Base-by-base conservation (phyloP, 1,284 basidiomycete species). In the Heterobasidion occidentale region DNA sequence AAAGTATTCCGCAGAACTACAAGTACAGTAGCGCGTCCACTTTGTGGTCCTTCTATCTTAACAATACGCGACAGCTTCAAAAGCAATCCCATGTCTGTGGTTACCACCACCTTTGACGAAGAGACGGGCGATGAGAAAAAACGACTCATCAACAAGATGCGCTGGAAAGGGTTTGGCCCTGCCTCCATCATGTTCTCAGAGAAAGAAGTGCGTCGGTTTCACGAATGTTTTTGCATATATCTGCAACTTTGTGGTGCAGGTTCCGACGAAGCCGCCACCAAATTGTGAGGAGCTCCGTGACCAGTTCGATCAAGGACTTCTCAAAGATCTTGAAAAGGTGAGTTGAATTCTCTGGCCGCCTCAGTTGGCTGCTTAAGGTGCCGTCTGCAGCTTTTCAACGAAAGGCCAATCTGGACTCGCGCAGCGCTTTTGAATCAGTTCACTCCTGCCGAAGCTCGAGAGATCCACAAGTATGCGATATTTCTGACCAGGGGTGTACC, bases 351-450 rank as follows among this genome's bases (percentile, higher is more conserved):
- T 58, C 5, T 62, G 14, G 17, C 7, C 36, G 19, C 6, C 34
- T 5, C 2, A 36, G 38, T 15, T 34, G 15, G 34, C 14, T 20
- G 17, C 45, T 34, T 52, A 59, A 34, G 61, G 38, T 51, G 46
- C 36, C 46, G 36, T 50, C 36, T 19, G 44, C 58, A 90, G 88
- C 70, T 81, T 33, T 88, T 90, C 60, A 70, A 76, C 47, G 74
- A 88, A 58, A 79, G 96, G 20, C 93, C 95, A 0, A 75, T 97
- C 17, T 99, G 96, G 95, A 90, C 91, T 1, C 81, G 94, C 12
- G 77, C 81, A 54, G 90, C 90, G 0, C 73, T 98, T 7, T 80
- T 92, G 59, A 94, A 92, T 61, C 92, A 94, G 62, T 83, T 98
- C 57, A 74, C 76, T n/a, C 73, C 80, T 0, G 69, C 75, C 0